These are phyloP conservation scores for Physcomitrellopsis africana DNA, from an alignment of 225 moss, liverwort and hornwort genomes.

Conservation along the genomic window DNA sequence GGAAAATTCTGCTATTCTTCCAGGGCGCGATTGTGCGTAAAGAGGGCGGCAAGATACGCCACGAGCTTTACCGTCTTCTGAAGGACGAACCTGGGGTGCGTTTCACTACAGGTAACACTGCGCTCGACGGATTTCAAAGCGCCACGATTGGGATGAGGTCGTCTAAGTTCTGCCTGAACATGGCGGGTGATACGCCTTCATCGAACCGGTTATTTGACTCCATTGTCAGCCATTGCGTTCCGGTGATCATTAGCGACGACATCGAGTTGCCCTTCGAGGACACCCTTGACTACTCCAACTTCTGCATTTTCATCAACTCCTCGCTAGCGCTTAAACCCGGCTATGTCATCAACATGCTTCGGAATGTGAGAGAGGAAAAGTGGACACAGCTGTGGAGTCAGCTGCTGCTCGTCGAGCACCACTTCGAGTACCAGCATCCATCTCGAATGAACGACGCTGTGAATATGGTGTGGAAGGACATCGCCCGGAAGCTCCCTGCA, in stretches of 20 bases:
- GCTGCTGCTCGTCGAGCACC: slow-evolving; percentile 22
- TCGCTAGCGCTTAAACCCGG: slow-evolving; percentile 42
- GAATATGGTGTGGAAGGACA: slow-evolving; percentile 32
- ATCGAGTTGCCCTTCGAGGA: slow-evolving; percentile 63
- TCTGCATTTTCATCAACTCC: slow-evolving; percentile 48
- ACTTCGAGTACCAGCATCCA: slow-evolving; percentile 29
- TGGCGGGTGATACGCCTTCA: slow-evolving; percentile 60
- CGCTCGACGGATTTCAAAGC: slow-evolving; percentile 43
- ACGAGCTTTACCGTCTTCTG: slow-evolving; percentile 46
- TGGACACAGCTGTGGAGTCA: slow-evolving; percentile 16
- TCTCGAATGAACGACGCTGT: slow-evolving; percentile 21
- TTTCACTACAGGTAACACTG: slow-evolving; percentile 49
- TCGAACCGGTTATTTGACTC: slow-evolving; percentile 62
- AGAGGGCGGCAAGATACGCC: slow-evolving; percentile 64
- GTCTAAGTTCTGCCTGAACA: slow-evolving; percentile 64
- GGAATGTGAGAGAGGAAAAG: background rate
- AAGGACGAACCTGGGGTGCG: slow-evolving; percentile 50
- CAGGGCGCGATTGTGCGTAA: slow-evolving; percentile 62
- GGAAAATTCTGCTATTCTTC: slow-evolving; percentile 53
- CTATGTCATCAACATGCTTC: slow-evolving; percentile 29
- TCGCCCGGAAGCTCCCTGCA: slow-evolving; percentile 19
- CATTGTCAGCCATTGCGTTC: slow-evolving; percentile 56
- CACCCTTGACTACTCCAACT: slow-evolving; percentile 50
- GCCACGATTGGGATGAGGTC: slow-evolving; percentile 51
- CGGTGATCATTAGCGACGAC: slow-evolving; percentile 60